Evolutionary conservation across 2,329 filamentous ascomycete genomes (phyloP).

Genomic region (Beauveria bassiana): DNA sequence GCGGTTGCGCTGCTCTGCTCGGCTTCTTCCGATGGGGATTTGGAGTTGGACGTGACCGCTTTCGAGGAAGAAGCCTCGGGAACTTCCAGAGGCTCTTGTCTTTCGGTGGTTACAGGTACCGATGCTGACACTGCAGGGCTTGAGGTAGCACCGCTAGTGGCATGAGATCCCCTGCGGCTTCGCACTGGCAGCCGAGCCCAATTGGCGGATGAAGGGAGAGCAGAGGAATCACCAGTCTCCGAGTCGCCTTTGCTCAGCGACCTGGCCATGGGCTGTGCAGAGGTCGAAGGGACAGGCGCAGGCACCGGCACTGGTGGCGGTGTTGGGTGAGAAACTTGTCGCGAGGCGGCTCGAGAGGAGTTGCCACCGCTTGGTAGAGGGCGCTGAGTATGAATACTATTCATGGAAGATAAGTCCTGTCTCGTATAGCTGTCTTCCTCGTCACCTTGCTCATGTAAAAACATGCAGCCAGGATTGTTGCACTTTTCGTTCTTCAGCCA

Average conservation of each 20-base stretch:
- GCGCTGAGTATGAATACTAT: constrained; percentile 75
- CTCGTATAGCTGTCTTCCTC: constrained; percentile 95
- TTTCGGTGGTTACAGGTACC: constrained; percentile 46
- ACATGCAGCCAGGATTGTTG: constrained; percentile 95
- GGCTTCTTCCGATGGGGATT: not conserved
- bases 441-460: constrained; percentile 95
- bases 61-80: constrained; percentile 1
- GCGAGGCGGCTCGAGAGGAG: constrained; percentile 45
- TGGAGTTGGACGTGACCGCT: constrained; percentile 7
- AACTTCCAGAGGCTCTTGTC: constrained; percentile 30
- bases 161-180: constrained; percentile 67
- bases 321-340: constrained; percentile 38
- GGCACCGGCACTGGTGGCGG: constrained; percentile 27
- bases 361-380: constrained; percentile 47
- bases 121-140: constrained; percentile 68
- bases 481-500: constrained; percentile 92
- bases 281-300: constrained; percentile 17
- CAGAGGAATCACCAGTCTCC: constrained; percentile 69
- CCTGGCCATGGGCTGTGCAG: constrained; percentile 60
- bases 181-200: constrained; percentile 72
- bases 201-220: constrained; percentile 85
- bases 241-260: constrained; percentile 73
- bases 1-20: not conserved
- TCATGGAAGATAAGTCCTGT: constrained; percentile 90
- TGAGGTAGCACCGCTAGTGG: constrained; percentile 71